Conservation (phyloP, 768 basidiomycete genomes). For the Cyclocybe aegerita region DNA sequence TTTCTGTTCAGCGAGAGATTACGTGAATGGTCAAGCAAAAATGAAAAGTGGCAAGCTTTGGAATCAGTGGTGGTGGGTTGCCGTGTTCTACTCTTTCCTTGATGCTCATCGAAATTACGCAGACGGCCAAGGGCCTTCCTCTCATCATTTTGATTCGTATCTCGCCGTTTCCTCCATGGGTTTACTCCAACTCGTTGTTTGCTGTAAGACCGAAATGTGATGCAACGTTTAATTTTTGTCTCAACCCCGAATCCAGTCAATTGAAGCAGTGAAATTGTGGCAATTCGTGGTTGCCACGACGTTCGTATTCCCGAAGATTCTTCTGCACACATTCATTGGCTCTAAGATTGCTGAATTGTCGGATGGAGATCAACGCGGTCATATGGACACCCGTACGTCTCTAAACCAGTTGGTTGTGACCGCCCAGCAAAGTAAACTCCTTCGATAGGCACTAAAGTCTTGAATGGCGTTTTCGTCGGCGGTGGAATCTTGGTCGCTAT, state of each 20-base stretch:
- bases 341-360: conserved; percentile 71
- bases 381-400: conserved; percentile 73
- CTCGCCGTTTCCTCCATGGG: conserved; percentile 86
- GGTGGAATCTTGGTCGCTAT: conserved; percentile 59
- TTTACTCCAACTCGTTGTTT: conserved; percentile 80
- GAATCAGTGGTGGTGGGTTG: conserved; percentile 70
- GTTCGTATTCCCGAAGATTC: conserved; percentile 67
- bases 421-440: conserved; percentile 4
- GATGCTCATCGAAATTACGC: conserved; percentile 4
- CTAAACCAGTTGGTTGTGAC: conserved; percentile 1
- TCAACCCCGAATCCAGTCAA: conserved; percentile 44
- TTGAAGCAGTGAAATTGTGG: conserved; percentile 68
- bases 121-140: conserved; percentile 78
- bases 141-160: conserved; percentile 79
- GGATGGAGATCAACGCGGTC: conserved; percentile 68
- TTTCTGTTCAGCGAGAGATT: conserved; percentile 55
- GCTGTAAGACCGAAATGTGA: conserved; percentile 49
- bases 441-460: conserved; percentile 54
- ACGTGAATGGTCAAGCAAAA: conserved; percentile 57
- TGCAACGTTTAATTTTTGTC: background rate
- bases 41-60: conserved; percentile 75
- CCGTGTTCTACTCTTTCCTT: background rate
- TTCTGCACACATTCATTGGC: conserved; percentile 78
- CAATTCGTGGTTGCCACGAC: conserved; percentile 78
- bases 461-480: conserved; percentile 61